Evolutionary conservation across 1,284 basidiomycete species (phyloP).

Genomic region (Sparassis latifolia): DNA sequence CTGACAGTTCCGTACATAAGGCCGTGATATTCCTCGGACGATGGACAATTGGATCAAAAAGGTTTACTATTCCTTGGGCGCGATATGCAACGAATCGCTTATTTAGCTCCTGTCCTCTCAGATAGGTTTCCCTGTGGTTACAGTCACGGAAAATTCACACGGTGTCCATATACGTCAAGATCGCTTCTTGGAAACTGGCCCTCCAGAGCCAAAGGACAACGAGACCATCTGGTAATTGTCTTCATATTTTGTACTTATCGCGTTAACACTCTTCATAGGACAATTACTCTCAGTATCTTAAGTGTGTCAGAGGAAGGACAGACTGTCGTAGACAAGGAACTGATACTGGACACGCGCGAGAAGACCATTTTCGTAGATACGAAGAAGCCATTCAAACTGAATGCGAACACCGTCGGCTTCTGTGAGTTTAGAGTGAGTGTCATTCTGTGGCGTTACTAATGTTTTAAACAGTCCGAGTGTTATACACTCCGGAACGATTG

Average conservation of each 20-base stretch:
- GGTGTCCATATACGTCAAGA: constrained; percentile 82
- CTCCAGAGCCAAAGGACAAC: constrained; percentile 77
- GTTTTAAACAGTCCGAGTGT: constrained; percentile 72
- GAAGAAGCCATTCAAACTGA: constrained; percentile 77
- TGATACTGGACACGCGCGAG: constrained; percentile 69
- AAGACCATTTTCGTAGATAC: constrained; percentile 64
- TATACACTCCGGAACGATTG: constrained; percentile 81
- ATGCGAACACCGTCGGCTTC: constrained; percentile 84
- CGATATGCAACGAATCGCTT: too few species aligned
- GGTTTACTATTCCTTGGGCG: constrained; percentile 28
- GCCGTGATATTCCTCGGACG: constrained; percentile 71
- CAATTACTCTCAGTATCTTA: constrained; percentile 75
- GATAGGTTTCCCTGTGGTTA: constrained; percentile 86
- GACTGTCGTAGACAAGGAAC: constrained; percentile 52
- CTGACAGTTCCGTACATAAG: constrained; percentile 24
- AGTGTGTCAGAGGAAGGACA: constrained; percentile 50
- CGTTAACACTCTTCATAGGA: constrained; percentile 35
- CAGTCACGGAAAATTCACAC: constrained; percentile 71
- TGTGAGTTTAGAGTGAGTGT: constrained; percentile 45
- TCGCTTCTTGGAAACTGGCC: constrained; percentile 87
- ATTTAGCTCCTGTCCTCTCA: constrained; percentile 15
- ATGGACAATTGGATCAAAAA: constrained; percentile 94
- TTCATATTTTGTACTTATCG: not conserved
- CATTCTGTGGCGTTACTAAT: not conserved
- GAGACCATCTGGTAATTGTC: constrained; percentile 76